Conservation (phyloP, 306 rosid genomes). For the Dalbergia cultrata region DNA sequence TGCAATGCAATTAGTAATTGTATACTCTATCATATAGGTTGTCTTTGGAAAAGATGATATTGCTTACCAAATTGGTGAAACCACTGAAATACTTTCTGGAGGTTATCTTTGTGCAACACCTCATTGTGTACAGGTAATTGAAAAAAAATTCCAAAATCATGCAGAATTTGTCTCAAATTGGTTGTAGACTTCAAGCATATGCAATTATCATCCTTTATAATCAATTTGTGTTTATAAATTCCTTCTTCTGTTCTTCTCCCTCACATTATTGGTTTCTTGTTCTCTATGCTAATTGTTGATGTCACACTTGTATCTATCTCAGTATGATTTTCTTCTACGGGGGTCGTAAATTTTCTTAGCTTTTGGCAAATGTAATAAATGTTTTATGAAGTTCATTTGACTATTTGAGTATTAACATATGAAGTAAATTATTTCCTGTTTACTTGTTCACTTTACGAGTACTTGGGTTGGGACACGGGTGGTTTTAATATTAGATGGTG, state of each 20-base stretch:
- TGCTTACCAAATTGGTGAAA: conserved; percentile 98
- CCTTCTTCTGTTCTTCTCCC: not conserved
- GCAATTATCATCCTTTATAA: conserved; percentile 1
- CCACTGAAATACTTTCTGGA: conserved; percentile 89
- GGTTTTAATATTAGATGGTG: conserved; percentile 11
- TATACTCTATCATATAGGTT: conserved; percentile 60
- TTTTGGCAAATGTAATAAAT: too few species aligned
- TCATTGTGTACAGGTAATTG: conserved; percentile 88
- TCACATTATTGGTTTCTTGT: conserved; percentile 7
- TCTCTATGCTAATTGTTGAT: conserved; percentile 27
- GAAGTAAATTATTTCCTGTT: conserved; percentile 10
- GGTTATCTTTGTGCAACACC: conserved; percentile 97
- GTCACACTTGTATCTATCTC: conserved; percentile 15
- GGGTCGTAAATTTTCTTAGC: conserved; percentile 9
- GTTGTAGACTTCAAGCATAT: conserved; percentile 11
- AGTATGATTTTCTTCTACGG: not conserved
- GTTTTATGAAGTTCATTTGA: not conserved
- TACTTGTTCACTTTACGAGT: conserved; percentile 23
- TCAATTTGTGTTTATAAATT: conserved; percentile 9
- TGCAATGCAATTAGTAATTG: conserved; percentile 26
- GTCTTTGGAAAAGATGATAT: conserved; percentile 83
- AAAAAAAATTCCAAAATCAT: not conserved
- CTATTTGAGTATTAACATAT: not conserved
- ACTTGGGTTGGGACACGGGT: conserved; percentile 2
- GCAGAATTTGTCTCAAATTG: conserved; percentile 6